Evolutionary conservation across 1,139 yeast species (phyloP).

Genomic region (Diutina sp.): DNA sequence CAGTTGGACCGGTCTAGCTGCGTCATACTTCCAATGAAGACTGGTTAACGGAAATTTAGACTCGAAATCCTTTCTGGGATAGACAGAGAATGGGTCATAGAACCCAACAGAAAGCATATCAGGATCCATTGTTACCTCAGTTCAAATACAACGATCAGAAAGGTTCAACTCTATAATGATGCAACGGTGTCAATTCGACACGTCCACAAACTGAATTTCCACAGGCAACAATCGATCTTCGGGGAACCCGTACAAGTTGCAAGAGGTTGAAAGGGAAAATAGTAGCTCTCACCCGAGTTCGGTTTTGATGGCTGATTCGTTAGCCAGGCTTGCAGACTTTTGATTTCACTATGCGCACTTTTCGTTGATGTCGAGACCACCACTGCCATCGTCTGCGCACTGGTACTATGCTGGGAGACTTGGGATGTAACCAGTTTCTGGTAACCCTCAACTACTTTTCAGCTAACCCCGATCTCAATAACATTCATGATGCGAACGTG

Average conservation of each 20-base stretch:
- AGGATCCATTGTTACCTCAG: neutral
- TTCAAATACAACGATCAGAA: too few species aligned
- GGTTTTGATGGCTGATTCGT: neutral
- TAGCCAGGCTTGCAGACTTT: neutral
- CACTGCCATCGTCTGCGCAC: neutral
- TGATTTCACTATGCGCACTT: neutral
- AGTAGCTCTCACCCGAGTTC: neutral
- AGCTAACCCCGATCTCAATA: constrained; percentile 59
- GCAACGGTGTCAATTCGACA: too few species aligned
- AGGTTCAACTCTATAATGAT: too few species aligned
- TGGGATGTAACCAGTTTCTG: constrained; percentile 45
- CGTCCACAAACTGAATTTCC: too few species aligned
- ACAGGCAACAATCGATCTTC: too few species aligned
- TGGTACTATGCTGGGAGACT: constrained; percentile 10
- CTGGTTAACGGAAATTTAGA: constrained; percentile 54
- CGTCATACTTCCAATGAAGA: constrained; percentile 63
- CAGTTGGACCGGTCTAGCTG: constrained; percentile 48
- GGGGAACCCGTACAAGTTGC: too few species aligned
- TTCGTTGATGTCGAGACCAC: neutral
- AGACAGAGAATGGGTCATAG: constrained; percentile 77
- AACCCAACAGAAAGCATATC: constrained; percentile 43
- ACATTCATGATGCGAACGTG: constrained; percentile 45
- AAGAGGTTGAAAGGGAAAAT: too few species aligned
- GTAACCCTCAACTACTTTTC: constrained; percentile 68
- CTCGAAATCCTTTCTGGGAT: constrained; percentile 36